Percentiles rank a stretch among this genome's conserved stretches.
These are phyloP conservation scores for Saururus chinensis DNA, from an alignment of 164 flowering plant genomes.

Conservation along the genomic window DNA sequence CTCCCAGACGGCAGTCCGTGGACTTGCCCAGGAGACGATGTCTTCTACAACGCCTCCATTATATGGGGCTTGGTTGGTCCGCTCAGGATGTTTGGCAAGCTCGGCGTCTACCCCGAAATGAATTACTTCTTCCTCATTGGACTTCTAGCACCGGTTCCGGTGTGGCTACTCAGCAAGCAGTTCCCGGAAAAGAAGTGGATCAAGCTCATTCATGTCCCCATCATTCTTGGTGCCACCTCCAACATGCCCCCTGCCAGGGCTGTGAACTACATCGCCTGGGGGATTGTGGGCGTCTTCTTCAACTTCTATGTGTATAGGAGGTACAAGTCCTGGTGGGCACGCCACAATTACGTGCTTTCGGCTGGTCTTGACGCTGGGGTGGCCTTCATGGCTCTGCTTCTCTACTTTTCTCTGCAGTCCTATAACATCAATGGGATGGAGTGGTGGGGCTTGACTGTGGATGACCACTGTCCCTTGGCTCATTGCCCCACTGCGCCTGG, in stretches of 20 bases:
- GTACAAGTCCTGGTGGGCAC: slow-evolving; percentile 58
- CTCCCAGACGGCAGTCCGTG: slow-evolving; percentile 23
- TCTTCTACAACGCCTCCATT: slow-evolving; percentile 20
- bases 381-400: slow-evolving; percentile 43
- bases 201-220: slow-evolving; percentile 44
- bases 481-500: slow-evolving; percentile 59
- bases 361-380: slow-evolving; percentile 63
- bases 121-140: slow-evolving; percentile 10
- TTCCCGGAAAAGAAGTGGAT: slow-evolving; percentile 38
- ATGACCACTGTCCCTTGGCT: slow-evolving; percentile 55
- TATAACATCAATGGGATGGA: slow-evolving; percentile 23
- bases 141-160: background rate
- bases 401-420: slow-evolving; percentile 33
- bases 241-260: slow-evolving; percentile 45
- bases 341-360: slow-evolving; percentile 46
- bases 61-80: slow-evolving; percentile 24
- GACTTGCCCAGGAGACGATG: slow-evolving; percentile 21
- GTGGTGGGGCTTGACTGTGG: slow-evolving; percentile 47
- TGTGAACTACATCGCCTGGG: slow-evolving; percentile 39
- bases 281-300: slow-evolving; percentile 37
- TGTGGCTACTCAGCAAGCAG: background rate
- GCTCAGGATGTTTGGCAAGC: slow-evolving; percentile 13
- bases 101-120: slow-evolving; percentile 8
- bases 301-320: slow-evolving; percentile 30
- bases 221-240: slow-evolving; percentile 29